Conservation (phyloP, 1,139 yeast genomes). For the Hemisphaericaspora subhashii region DNA sequence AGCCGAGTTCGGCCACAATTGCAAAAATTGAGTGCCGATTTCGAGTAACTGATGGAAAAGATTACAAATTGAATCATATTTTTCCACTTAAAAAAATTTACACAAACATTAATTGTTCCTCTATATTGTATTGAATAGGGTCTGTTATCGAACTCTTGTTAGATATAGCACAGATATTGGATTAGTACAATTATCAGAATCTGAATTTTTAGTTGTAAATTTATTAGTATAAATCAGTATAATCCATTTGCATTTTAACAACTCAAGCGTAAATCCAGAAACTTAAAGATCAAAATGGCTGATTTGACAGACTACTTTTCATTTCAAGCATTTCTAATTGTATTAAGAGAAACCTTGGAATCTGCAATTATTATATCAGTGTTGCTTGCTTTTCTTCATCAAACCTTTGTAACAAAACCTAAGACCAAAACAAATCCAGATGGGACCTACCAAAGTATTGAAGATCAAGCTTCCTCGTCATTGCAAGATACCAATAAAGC, state of each 20-base stretch:
- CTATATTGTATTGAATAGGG: no score
- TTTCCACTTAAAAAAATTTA: no score
- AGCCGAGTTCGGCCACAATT: slow-evolving; percentile 1
- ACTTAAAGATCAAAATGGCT: slow-evolving; percentile 16
- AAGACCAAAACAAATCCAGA: not conserved
- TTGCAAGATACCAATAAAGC: not conserved
- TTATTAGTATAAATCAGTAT: no score
- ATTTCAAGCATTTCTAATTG: slow-evolving; percentile 46
- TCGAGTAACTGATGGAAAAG: not conserved
- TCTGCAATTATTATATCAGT: slow-evolving; percentile 49
- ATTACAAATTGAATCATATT: not conserved
- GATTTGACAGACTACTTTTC: slow-evolving; percentile 39
- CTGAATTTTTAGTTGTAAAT: no score
- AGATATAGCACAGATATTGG: no score
- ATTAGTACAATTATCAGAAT: no score
- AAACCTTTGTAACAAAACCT: slow-evolving; percentile 23
- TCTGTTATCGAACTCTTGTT: no score
- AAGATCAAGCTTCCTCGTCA: slow-evolving; percentile 4
- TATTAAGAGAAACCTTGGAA: slow-evolving; percentile 46
- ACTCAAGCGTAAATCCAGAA: not conserved
- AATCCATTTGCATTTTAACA: no score
- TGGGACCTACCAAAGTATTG: slow-evolving; percentile 6
- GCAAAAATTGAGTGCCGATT: no score
- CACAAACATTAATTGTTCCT: no score
- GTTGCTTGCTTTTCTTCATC: slow-evolving; percentile 42